Percentiles rank a stretch among this genome's conserved stretches.
Evolutionary conservation across 805 yeast genomes (phyloP).

Genomic region (Spencermartinsiella europaea): DNA sequence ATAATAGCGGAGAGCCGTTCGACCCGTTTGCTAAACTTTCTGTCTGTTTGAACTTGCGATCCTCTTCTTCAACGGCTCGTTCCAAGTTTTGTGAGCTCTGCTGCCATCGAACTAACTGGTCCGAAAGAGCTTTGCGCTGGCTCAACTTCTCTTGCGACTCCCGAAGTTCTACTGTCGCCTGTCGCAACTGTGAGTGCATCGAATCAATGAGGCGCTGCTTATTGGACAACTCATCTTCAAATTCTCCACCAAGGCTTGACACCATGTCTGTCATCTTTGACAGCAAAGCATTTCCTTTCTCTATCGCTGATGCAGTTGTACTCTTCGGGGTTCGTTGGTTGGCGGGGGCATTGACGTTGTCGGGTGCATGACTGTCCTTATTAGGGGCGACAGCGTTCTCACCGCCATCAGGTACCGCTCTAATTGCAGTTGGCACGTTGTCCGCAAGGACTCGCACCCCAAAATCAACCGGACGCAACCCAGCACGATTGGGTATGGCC

Average conservation of each 20-base stretch:
- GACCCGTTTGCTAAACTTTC: slow-evolving; percentile 30
- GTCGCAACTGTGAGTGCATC: slow-evolving; percentile 52
- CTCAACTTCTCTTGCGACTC: slow-evolving; percentile 47
- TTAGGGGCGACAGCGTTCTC: neutral
- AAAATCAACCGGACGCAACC: slow-evolving; percentile 80
- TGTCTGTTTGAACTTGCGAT: slow-evolving; percentile 42
- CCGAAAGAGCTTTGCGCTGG: slow-evolving; percentile 39
- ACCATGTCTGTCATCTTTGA: slow-evolving; percentile 50
- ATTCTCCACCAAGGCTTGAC: slow-evolving; percentile 49
- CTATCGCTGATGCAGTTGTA: slow-evolving; percentile 4
- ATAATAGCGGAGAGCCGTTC: slow-evolving; percentile 23
- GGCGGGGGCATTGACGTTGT: neutral
- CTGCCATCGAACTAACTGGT: slow-evolving; percentile 44
- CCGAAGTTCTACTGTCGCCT: slow-evolving; percentile 49
- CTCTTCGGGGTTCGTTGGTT: neutral
- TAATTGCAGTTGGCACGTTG: neutral
- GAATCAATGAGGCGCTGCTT: slow-evolving; percentile 50
- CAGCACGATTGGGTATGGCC: slow-evolving; percentile 72
- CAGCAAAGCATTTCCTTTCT: slow-evolving; percentile 40
- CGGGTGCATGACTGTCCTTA: neutral
- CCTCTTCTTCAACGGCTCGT: slow-evolving; percentile 61
- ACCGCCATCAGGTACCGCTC: neutral
- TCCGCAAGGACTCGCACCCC: slow-evolving; percentile 42
- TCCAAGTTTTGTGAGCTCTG: slow-evolving; percentile 54
- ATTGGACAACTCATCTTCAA: slow-evolving; percentile 49